phyloP scores from a whole-genome alignment of 345 rosid genomes.

The Pseudoturritis turrita region DNA sequence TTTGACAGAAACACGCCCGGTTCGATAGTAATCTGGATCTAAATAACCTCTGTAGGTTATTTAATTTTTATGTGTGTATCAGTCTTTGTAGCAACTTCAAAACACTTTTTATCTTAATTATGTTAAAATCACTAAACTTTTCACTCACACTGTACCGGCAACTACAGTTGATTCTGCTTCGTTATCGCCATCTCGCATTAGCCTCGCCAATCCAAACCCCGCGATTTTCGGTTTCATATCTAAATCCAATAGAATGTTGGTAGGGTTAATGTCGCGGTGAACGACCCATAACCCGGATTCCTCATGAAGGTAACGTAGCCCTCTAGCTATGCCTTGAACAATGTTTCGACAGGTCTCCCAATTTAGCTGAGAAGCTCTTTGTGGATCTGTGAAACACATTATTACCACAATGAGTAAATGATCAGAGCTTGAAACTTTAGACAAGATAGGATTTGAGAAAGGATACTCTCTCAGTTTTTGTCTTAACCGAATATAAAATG shows the following conservation, averaged over 20 bases:
- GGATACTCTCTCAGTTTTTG: too few species aligned
- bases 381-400: conserved; percentile 1
- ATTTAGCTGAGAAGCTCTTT: conserved; percentile 1
- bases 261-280: conserved; percentile 17
- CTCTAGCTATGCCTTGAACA: conserved; percentile 22
- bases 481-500: conserved; percentile 39
- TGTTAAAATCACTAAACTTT: neutral
- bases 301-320: conserved; percentile 15
- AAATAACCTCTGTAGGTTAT: conserved; percentile 2
- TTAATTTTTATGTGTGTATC: neutral
- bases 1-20: conserved; percentile 5
- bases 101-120: neutral
- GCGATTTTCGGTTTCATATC: conserved; percentile 8
- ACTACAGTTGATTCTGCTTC: neutral
- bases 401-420: neutral
- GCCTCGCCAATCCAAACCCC: conserved; percentile 10
- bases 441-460: neutral
- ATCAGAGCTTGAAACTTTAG: neutral
- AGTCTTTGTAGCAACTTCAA: neutral
- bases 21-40: neutral
- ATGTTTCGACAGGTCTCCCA: conserved; percentile 26
- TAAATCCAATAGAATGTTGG: conserved; percentile 18
- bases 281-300: conserved; percentile 11
- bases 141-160: neutral
- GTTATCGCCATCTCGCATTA: conserved; percentile 1